Evolutionary conservation across 73 alveolate genomes (phyloP).

Genomic region (Symbiodinium natans): DNA sequence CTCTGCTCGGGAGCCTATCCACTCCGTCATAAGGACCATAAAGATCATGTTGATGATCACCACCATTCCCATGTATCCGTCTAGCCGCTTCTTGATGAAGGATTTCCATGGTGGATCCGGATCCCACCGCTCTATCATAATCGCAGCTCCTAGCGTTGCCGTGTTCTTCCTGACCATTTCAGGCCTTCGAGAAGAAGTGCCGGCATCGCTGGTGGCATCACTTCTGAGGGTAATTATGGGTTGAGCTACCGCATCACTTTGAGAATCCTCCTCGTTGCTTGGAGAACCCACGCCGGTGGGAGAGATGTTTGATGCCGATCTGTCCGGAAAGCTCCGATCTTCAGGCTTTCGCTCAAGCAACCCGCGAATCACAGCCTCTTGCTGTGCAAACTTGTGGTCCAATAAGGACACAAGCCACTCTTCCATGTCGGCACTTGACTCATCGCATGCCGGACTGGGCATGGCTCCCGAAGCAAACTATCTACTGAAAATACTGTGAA

Average conservation of each 20-base stretch:
- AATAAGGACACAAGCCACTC: slow-evolving; percentile 21
- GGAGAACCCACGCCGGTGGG: neutral
- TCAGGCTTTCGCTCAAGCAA: slow-evolving; percentile 16
- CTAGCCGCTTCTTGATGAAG: slow-evolving; percentile 59
- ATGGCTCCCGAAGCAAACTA: too few relatives aligned
- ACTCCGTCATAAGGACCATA: slow-evolving; percentile 50
- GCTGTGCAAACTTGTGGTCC: slow-evolving; percentile 35
- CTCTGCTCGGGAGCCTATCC: slow-evolving; percentile 1
- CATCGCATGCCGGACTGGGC: slow-evolving; percentile 4
- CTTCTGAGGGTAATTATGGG: neutral
- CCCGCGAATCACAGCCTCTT: slow-evolving; percentile 35
- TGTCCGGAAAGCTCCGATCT: neutral
- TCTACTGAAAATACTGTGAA: too few relatives aligned
- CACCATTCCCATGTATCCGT: slow-evolving; percentile 61
- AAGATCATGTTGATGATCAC: slow-evolving; percentile 24
- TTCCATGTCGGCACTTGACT: neutral
- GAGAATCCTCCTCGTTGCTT: neutral
- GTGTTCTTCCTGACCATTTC: neutral
- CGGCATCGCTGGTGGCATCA: neutral
- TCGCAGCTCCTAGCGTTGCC: slow-evolving; percentile 5
- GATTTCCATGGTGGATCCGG: slow-evolving; percentile 51
- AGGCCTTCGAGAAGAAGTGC: neutral
- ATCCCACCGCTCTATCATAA: slow-evolving; percentile 40
- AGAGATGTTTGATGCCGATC: neutral
- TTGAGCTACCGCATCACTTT: neutral